Evolutionary conservation across 2,329 filamentous ascomycete species (phyloP).

Genomic region (Helicocarpus griseus): DNA sequence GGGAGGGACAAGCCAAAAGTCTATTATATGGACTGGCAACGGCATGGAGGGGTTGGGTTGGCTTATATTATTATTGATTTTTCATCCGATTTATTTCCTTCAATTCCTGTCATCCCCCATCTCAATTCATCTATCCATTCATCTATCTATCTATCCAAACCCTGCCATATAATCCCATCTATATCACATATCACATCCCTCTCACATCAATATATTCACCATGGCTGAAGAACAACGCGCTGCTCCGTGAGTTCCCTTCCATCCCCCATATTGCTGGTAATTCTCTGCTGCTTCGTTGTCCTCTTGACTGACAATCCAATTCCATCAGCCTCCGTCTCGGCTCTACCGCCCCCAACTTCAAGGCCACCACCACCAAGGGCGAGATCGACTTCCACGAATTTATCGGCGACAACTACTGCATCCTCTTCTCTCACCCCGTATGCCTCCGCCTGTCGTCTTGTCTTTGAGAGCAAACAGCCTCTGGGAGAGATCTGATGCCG

Average conservation of each 20-base stretch:
- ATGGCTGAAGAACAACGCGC: slow-evolving; percentile 34
- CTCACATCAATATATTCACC: too few relatives aligned
- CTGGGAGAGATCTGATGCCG: too few relatives aligned
- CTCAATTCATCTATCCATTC: too few relatives aligned
- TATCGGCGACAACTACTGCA: slow-evolving; percentile 60
- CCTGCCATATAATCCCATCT: too few relatives aligned
- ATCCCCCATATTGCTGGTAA: not conserved
- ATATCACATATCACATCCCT: too few relatives aligned
- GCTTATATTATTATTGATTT: too few relatives aligned
- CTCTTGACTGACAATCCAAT: not conserved
- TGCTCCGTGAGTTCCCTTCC: slow-evolving; percentile 28
- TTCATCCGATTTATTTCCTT: too few relatives aligned
- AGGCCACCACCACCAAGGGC: slow-evolving; percentile 57
- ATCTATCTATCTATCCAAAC: too few relatives aligned
- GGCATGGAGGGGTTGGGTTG: too few relatives aligned
- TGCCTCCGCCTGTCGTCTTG: slow-evolving; percentile 4
- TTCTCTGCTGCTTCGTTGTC: not conserved
- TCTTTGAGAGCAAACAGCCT: not conserved
- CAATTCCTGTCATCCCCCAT: too few relatives aligned
- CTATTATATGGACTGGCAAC: too few relatives aligned
- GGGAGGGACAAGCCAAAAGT: not conserved
- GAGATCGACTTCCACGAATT: slow-evolving; percentile 63
- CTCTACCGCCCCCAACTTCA: slow-evolving; percentile 58
- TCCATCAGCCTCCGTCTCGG: slow-evolving; percentile 50
- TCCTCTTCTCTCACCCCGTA: slow-evolving; percentile 62